Evolutionary conservation across 2,329 filamentous ascomycete genomes (phyloP).

Genomic region (Dothistroma septosporum): DNA sequence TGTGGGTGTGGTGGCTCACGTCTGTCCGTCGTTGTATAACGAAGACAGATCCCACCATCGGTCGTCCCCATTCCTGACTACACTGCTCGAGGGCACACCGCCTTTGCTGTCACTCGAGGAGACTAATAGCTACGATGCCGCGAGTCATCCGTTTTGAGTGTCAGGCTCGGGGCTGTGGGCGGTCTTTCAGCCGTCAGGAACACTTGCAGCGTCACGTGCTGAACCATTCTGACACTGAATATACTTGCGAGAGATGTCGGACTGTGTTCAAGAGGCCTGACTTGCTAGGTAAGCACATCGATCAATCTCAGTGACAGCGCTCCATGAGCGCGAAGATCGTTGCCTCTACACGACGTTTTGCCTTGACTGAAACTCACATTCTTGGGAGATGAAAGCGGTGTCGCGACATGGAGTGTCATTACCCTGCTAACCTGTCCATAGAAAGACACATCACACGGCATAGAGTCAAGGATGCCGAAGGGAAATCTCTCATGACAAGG

Average conservation of each 20-base stretch:
- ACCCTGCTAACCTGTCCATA: constrained; percentile 30
- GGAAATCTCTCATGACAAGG: constrained; percentile 52
- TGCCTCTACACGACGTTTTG: background rate
- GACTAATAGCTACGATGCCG: constrained; percentile 27
- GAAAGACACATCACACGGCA: constrained; percentile 56
- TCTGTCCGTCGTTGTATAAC: background rate
- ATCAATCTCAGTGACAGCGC: background rate
- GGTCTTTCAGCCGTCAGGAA: constrained; percentile 55
- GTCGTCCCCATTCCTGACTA: background rate
- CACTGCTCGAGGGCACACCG: background rate
- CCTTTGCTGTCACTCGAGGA: background rate
- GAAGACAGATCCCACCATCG: background rate
- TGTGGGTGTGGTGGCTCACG: background rate
- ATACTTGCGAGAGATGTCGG: constrained; percentile 56
- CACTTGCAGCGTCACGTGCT: constrained; percentile 56
- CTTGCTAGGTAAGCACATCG: constrained; percentile 48
- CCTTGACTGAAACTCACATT: background rate
- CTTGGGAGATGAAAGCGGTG: no score
- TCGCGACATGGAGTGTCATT: background rate
- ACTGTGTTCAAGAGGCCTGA: constrained; percentile 60
- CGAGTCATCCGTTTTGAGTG: constrained; percentile 35
- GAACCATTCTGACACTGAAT: constrained; percentile 53
- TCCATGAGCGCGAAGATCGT: background rate
- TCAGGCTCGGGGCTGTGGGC: constrained; percentile 46
- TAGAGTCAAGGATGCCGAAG: constrained; percentile 53